Percentiles rank a stretch among this genome's conserved stretches.
These are phyloP conservation scores for Septoria linicola DNA, from an alignment of 2,329 filamentous ascomycete species.

Conservation along the genomic window DNA sequence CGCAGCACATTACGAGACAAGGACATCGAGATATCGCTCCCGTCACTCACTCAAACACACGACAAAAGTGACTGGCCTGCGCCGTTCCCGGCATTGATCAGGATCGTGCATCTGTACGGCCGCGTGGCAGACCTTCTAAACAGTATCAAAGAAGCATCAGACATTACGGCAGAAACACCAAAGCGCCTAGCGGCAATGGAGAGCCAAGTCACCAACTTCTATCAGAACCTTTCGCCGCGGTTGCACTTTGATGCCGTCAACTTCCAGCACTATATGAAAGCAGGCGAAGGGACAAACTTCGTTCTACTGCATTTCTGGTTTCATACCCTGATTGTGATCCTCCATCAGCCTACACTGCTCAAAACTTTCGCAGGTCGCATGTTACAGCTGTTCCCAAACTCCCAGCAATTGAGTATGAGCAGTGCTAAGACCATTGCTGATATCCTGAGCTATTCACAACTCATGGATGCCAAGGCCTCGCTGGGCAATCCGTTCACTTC, in stretches of 20 bases:
- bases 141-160: conserved; percentile 69
- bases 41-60: conserved; percentile 54
- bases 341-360: conserved; percentile 80
- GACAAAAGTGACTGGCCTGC: conserved; percentile 66
- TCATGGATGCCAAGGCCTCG: conserved; percentile 82
- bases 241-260: conserved; percentile 83
- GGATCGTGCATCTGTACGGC: conserved; percentile 83
- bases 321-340: conserved; percentile 77
- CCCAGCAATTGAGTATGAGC: conserved; percentile 78
- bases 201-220: conserved; percentile 69
- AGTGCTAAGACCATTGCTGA: conserved; percentile 90
- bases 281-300: conserved; percentile 81
- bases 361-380: conserved; percentile 71
- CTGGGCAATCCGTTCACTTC: conserved; percentile 84
- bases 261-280: conserved; percentile 79
- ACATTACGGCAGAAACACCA: conserved; percentile 73
- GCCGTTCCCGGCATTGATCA: conserved; percentile 75
- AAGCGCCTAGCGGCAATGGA: conserved; percentile 74
- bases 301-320: conserved; percentile 88
- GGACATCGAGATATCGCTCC: conserved; percentile 77
- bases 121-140: conserved; percentile 82
- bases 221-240: conserved; percentile 71
- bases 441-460: conserved; percentile 79
- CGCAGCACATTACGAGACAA: conserved; percentile 80
- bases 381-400: conserved; percentile 74